Percentiles rank a stretch among this genome's conserved stretches.
Conservation (phyloP, 1,284 basidiomycete species). For the Cerrena zonata region DNA sequence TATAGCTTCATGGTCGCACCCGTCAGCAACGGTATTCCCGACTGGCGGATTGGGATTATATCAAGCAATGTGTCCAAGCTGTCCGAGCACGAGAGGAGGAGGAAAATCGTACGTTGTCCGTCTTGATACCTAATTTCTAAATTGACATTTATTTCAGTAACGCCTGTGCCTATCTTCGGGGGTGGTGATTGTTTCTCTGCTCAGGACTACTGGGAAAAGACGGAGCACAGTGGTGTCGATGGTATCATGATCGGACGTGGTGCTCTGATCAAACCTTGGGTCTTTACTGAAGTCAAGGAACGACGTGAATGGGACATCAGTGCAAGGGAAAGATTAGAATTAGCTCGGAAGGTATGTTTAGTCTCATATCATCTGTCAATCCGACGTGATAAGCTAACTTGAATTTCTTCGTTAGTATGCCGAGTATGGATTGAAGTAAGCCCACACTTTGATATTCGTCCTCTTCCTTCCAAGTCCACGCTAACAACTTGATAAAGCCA, state of each 20-base stretch:
- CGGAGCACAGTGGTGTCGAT: conserved; percentile 79
- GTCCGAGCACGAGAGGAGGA: conserved; percentile 78
- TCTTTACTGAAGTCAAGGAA: conserved; percentile 95
- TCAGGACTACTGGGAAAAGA: conserved; percentile 74
- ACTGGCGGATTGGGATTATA: conserved; percentile 87
- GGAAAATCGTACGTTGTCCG: conserved; percentile 59
- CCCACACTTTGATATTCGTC: conserved; percentile 15
- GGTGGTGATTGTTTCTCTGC: conserved; percentile 93
- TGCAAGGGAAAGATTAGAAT: conserved; percentile 82
- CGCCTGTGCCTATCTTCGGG: conserved; percentile 88
- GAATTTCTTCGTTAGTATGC: conserved; percentile 48
- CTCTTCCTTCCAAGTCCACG: neutral
- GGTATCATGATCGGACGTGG: conserved; percentile 94
- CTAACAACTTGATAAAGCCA: conserved; percentile 40
- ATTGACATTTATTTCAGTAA: conserved; percentile 41
- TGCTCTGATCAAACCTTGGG: conserved; percentile 93
- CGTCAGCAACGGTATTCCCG: conserved; percentile 86
- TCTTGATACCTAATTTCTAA: neutral
- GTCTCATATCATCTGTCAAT: neutral
- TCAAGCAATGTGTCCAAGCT: conserved; percentile 79
- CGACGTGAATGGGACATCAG: conserved; percentile 91
- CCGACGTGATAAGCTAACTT: too few relatives aligned
- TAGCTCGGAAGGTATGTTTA: conserved; percentile 68
- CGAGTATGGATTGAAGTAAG: conserved; percentile 70
- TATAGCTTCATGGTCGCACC: conserved; percentile 86